Base-by-base conservation (phyloP, 2,329 filamentous ascomycete species). In the Paecilomyces sp. region DNA sequence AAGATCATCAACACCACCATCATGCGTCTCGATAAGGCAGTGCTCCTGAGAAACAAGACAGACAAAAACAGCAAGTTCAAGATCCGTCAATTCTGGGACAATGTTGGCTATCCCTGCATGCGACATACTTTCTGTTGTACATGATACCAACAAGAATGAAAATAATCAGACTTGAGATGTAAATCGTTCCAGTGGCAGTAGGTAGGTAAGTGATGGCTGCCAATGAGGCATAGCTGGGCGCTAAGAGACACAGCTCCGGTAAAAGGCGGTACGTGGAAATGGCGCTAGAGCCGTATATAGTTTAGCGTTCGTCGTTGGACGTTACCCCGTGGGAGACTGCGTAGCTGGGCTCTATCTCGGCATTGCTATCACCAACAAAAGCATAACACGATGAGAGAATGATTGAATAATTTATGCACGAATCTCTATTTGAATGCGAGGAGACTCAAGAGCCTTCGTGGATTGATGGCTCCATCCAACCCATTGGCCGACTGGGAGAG, bases 401-500 rank as follows among this genome's bases (percentile, higher is more conserved):
- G 54, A 55, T 24, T 31, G 18, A 34, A n/a, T 1, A 6, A n/a
- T 53, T 6, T 13, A 53, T 13, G 9, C 51, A 28, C 22, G 15
- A 50, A 28, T 6, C 18, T 15, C 15, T 15, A 4, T 18, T 24
- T 47, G 50, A 25, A 56, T 56, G 34, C 24, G 53, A 28, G 28
- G 53, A 55, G n/a, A 6, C 41, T 47, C 6, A 28, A 28, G 9
- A 47, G 13, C 8, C 18, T 18, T 47, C n/a, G 41, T 47, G 41
- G 41, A 60, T 60, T 50, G 66, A 80, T 80, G 78, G 77, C 77
- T 58, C 70, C 74, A 51, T 77, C 79, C 62, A 87, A 86, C 70
- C 84, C 92, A 70, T 91, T 91, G 68, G 89, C 91, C 69, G 91
- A 93, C 76, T 99, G 94, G 94, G 92, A 96, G 81, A 89, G 86